Percentiles rank a stretch among this genome's conserved stretches.
phyloP scores from a whole-genome alignment of 2,329 filamentous ascomycete species.

The Cercospora canescens region DNA sequence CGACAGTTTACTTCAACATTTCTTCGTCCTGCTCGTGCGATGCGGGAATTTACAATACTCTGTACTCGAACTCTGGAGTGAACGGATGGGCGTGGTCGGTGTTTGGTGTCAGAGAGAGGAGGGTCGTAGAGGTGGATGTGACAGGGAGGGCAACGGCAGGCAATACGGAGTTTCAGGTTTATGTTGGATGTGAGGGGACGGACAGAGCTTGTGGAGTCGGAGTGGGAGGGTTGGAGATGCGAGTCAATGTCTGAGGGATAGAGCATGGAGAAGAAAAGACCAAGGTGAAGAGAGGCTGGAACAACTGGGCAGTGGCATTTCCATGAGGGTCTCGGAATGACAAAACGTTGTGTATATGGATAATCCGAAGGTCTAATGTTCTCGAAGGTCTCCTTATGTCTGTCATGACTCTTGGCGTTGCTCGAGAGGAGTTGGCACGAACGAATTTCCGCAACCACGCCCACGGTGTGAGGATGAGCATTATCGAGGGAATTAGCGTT shows the following conservation, averaged over 20 bases:
- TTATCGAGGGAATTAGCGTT: too few species aligned
- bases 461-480: too few species aligned
- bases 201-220: not conserved
- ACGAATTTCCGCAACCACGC: too few species aligned
- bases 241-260: not conserved
- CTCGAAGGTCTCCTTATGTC: too few species aligned
- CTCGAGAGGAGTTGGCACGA: too few species aligned
- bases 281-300: too few species aligned
- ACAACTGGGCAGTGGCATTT: too few species aligned
- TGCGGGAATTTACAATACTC: slow-evolving; percentile 4
- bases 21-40: slow-evolving; percentile 2
- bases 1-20: not conserved
- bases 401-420: too few species aligned
- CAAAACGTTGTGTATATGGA: too few species aligned
- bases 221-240: not conserved
- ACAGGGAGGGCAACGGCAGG: not conserved
- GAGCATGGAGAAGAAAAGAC: not conserved
- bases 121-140: not conserved
- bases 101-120: not conserved
- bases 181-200: not conserved
- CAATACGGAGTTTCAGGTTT: not conserved
- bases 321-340: too few species aligned
- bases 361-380: too few species aligned
- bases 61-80: not conserved
- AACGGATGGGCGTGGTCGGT: slow-evolving; percentile 7